Evolutionary conservation across 441 rosid species (phyloP).

Genomic region (Bruguiera hainesii): DNA sequence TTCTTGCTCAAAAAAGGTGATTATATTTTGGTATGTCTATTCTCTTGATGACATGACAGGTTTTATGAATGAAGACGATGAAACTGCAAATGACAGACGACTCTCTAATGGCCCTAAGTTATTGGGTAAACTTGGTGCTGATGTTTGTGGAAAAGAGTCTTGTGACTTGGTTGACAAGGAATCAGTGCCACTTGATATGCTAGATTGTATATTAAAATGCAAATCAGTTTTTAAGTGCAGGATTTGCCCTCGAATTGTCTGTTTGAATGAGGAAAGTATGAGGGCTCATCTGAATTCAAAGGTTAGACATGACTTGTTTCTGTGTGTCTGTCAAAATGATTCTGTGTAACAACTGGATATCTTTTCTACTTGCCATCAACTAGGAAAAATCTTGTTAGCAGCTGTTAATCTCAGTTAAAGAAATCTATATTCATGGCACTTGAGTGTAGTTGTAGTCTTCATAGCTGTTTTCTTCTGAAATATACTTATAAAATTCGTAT

Average conservation of each 20-base stretch:
- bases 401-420: too few species aligned
- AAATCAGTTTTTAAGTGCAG: slow-evolving; percentile 79
- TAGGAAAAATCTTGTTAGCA: too few species aligned
- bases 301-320: slow-evolving; percentile 36
- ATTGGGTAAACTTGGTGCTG: slow-evolving; percentile 13
- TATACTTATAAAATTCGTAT: too few species aligned
- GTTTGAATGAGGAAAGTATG: slow-evolving; percentile 58
- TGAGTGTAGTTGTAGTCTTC: too few species aligned
- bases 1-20: background rate
- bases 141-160: slow-evolving; percentile 15
- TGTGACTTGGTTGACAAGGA: slow-evolving; percentile 21
- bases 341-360: background rate
- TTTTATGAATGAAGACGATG: slow-evolving; percentile 40
- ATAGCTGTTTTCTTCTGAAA: too few species aligned
- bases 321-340: background rate
- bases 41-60: slow-evolving; percentile 26
- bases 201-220: slow-evolving; percentile 54
- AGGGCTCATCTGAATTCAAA: slow-evolving; percentile 71
- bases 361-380: too few species aligned
- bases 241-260: slow-evolving; percentile 64
- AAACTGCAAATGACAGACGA: slow-evolving; percentile 31
- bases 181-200: slow-evolving; percentile 37
- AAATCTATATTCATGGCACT: too few species aligned
- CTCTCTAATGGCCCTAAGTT: slow-evolving; percentile 17
- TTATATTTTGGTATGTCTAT: slow-evolving; percentile 14